These are phyloP conservation scores for Melanomma pulvis-pyrius DNA, from an alignment of 495 filamentous ascomycete genomes.

Conservation along the genomic window DNA sequence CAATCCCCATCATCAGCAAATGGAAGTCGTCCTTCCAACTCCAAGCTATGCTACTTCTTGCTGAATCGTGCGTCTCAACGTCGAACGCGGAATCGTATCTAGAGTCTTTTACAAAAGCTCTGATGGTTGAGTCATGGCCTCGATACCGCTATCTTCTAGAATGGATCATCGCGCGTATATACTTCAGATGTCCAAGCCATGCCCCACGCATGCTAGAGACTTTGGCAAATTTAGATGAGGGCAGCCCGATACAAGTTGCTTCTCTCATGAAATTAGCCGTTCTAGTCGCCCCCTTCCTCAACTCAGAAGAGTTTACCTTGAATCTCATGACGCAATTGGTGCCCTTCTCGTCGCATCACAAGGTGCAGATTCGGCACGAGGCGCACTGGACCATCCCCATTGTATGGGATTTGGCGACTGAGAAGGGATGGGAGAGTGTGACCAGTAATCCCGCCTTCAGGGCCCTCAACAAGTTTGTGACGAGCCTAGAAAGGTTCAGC, in stretches of 20 bases:
- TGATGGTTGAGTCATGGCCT: conserved; percentile 51
- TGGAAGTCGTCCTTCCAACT: conserved; percentile 52
- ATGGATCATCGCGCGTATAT: conserved; percentile 50
- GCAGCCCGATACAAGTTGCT: conserved; percentile 48
- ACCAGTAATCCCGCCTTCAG: conserved; percentile 41
- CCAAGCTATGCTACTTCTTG: conserved; percentile 49
- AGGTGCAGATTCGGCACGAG: conserved; percentile 49
- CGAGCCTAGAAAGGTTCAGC: conserved; percentile 39
- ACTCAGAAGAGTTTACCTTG: conserved; percentile 38
- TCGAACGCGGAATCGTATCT: conserved; percentile 32
- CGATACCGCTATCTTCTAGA: conserved; percentile 50
- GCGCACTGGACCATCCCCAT: conserved; percentile 48
- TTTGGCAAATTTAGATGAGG: conserved; percentile 38
- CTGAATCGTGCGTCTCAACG: conserved; percentile 31
- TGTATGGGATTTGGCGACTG: conserved; percentile 39
- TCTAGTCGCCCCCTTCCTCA: conserved; percentile 41
- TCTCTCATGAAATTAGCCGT: conserved; percentile 49
- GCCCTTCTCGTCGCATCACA: conserved; percentile 44
- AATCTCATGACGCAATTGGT: conserved; percentile 41
- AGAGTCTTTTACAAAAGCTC: conserved; percentile 37
- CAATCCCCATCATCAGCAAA: conserved; percentile 48
- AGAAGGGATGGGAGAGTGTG: conserved; percentile 38
- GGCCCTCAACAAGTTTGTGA: conserved; percentile 41
- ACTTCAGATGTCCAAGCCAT: conserved; percentile 38
- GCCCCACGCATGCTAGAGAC: conserved; percentile 21